These are phyloP conservation scores for Geotrichum aggregatum DNA, from an alignment of 1,139 yeast genomes.

Conservation along the genomic window DNA sequence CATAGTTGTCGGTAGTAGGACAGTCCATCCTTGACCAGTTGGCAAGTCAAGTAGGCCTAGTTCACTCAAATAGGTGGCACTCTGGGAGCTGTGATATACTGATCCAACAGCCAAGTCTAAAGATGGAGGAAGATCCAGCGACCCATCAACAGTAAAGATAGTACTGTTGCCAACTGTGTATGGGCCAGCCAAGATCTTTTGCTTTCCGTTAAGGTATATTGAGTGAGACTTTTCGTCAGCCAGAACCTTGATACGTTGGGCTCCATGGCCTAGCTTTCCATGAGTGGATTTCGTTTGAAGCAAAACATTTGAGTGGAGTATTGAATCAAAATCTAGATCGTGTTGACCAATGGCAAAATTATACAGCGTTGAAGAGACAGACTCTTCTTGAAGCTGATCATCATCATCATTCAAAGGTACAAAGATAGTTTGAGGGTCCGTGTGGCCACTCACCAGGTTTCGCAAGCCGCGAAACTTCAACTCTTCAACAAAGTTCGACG, in stretches of 20 bases:
- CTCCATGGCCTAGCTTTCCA: conserved; percentile 41
- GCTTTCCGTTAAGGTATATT: conserved; percentile 46
- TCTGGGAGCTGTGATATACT: conserved; percentile 49
- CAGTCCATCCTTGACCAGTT: conserved; percentile 63
- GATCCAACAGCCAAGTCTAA: conserved; percentile 54
- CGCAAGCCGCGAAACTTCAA: conserved; percentile 57
- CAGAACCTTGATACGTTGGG: conserved; percentile 47
- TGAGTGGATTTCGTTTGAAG: conserved; percentile 19
- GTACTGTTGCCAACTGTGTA: conserved; percentile 52
- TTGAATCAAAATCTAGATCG: conserved; percentile 40
- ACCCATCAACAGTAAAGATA: conserved; percentile 61
- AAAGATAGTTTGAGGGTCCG: conserved; percentile 55
- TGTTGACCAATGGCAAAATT: conserved; percentile 60
- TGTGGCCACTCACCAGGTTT: conserved; percentile 49
- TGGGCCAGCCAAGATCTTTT: conserved; percentile 45
- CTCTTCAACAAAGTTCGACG: conserved; percentile 65
- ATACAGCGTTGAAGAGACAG: conserved; percentile 49
- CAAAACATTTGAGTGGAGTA: conserved; percentile 30
- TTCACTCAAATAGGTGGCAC: conserved; percentile 49
- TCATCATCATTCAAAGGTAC: conserved; percentile 37
- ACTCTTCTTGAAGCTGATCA: conserved; percentile 27
- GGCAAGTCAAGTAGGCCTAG: conserved; percentile 42
- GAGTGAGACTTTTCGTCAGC: conserved; percentile 35
- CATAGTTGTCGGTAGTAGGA: conserved; percentile 71
- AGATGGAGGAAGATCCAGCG: conserved; percentile 53